Base-by-base conservation (phyloP, 2,329 filamentous ascomycete genomes). In the Stagonosporopsis cucurbitacearum region DNA sequence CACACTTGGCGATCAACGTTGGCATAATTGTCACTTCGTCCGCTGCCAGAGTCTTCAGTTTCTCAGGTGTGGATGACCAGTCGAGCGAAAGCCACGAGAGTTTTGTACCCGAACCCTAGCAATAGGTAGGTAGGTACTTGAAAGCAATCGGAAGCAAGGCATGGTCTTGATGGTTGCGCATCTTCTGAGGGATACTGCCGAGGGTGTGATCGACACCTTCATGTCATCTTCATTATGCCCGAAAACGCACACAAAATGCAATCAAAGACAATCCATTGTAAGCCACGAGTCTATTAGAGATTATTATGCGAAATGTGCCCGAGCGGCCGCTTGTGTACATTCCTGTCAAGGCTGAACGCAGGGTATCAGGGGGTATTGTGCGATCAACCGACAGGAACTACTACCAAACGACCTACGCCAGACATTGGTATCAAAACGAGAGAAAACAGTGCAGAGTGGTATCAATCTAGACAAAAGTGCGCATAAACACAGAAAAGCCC, bases 351-450 rank as follows among this genome's bases (percentile, higher is more conserved):
- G 71, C 61, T 63, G 71, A 70, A 74, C 73, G 62, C 68, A 73
- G 72, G 72, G 73, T 76, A 76, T 75, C 72, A 71, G 66, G 71
- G 72, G 73, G 72, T 75, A 75, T 76, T 74, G 55, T 67, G 72
- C 72, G 65, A 65, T 68, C 68, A 75, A 72, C 57, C 63, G 68
- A 63, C 54, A 62, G 56, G 63, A 68, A 63, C 62, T 67, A 73
- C 66, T 68, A 65, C 63, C 26, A 50, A 60, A 52, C 60, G 61
- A 67, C 62, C 66, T 65, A 63, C 52, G 33, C 60, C 67, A 46
- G 59, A 67, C 65, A 66, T 60, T 74, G 73, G 71, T 74, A 75
- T 72, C 72, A 75, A 75, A 51, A 73, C 51, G 65, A 71, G 65
- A 72, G 62, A 70, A 73, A 73, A 70, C 65, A 71, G 61, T 70